Evolutionary conservation across 1,139 yeast species (phyloP).

Genomic region (Protomyces inundatus): DNA sequence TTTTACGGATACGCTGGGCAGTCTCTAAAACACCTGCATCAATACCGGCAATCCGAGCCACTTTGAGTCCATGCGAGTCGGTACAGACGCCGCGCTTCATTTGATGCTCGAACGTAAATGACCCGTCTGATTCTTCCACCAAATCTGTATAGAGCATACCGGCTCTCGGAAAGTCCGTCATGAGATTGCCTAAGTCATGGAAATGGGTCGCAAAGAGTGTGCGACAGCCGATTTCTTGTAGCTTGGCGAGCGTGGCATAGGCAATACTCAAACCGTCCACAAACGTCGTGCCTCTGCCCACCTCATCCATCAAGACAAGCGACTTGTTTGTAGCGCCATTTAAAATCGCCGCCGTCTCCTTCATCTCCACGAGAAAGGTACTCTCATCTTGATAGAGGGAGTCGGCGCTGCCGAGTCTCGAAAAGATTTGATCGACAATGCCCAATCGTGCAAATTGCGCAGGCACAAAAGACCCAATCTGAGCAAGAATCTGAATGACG

Average conservation of each 20-base stretch:
- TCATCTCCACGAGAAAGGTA: constrained; percentile 97
- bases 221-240: constrained; percentile 58
- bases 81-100: constrained; percentile 24
- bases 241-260: constrained; percentile 63
- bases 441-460: constrained; percentile 69
- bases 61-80: constrained; percentile 32
- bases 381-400: constrained; percentile 80
- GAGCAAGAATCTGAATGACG: constrained; percentile 55
- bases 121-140: not conserved
- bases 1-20: not conserved
- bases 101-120: constrained; percentile 7
- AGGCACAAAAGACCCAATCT: constrained; percentile 41
- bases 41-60: constrained; percentile 31
- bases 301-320: constrained; percentile 84
- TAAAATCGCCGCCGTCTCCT: constrained; percentile 80
- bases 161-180: constrained; percentile 30
- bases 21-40: constrained; percentile 25
- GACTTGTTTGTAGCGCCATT: constrained; percentile 70
- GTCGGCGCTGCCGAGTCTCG: constrained; percentile 53
- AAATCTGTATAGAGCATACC: constrained; percentile 12
- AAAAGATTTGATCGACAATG: constrained; percentile 76
- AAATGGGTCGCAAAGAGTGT: constrained; percentile 91
- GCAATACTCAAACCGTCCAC: constrained; percentile 88
- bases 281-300: constrained; percentile 94
- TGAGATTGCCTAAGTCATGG: constrained; percentile 41